These are phyloP conservation scores for Agaricales sp. DNA, from an alignment of 1,284 basidiomycete genomes.

Conservation along the genomic window DNA sequence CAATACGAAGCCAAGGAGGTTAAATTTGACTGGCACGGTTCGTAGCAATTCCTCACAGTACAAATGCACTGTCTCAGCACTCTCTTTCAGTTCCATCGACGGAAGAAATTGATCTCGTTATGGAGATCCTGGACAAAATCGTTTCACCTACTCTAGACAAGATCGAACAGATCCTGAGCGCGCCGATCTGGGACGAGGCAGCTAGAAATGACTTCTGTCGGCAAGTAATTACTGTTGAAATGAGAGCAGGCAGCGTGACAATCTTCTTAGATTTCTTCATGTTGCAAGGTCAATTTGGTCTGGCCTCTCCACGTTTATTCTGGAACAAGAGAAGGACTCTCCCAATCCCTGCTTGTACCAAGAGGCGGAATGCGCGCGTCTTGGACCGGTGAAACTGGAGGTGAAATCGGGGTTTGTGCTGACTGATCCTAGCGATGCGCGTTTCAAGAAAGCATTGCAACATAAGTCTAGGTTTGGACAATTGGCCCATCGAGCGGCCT, in stretches of 20 bases:
- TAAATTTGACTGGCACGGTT: conserved; percentile 83
- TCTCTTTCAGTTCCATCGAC: conserved; percentile 45
- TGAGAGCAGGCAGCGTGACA: conserved; percentile 5
- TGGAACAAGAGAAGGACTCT: conserved; percentile 50
- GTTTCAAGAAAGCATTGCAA: conserved; percentile 55
- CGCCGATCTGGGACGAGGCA: conserved; percentile 55
- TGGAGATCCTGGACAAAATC: conserved; percentile 71
- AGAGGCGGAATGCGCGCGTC: conserved; percentile 52
- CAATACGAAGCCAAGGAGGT: conserved; percentile 76
- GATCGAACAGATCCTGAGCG: conserved; percentile 56
- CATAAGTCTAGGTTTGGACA: conserved; percentile 65
- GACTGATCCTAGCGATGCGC: conserved; percentile 63
- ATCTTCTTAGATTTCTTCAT: conserved; percentile 39
- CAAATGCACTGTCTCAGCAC: conserved; percentile 1
- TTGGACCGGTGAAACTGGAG: conserved; percentile 51
- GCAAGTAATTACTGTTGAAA: conserved; percentile 24
- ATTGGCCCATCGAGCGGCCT: conserved; percentile 55
- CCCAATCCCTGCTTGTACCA: conserved; percentile 46
- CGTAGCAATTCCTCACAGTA: conserved; percentile 12
- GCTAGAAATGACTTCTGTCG: conserved; percentile 94
- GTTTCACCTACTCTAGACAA: conserved; percentile 57
- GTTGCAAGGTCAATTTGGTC: conserved; percentile 60
- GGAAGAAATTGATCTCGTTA: conserved; percentile 73
- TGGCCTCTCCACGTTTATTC: conserved; percentile 59
- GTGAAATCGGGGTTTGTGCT: conserved; percentile 72